Evolutionary conservation across 495 filamentous ascomycete species (phyloP).

Genomic region (Bacidia gigantensis): DNA sequence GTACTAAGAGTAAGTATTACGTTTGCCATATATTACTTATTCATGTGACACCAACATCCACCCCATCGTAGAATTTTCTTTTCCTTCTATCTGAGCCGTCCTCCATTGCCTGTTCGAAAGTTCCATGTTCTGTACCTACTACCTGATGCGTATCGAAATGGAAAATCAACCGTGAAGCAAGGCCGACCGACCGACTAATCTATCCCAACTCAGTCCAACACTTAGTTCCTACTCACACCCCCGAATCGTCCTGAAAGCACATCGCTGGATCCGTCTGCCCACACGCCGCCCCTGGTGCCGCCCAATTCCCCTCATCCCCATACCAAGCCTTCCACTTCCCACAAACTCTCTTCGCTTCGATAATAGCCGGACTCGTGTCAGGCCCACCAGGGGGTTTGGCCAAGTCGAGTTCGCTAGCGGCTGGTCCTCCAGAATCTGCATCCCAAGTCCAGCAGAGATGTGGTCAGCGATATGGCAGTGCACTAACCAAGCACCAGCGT

Average conservation of each 20-base stretch:
- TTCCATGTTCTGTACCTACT: too few species aligned
- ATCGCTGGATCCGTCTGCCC: background rate
- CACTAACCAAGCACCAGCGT: constrained; percentile 42
- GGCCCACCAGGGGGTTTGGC: background rate
- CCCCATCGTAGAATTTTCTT: too few species aligned
- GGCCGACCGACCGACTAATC: too few species aligned
- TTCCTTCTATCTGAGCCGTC: too few species aligned
- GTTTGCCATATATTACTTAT: too few species aligned
- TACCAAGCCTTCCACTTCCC: constrained; percentile 2
- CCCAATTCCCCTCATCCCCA: constrained; percentile 2
- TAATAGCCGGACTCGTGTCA: background rate
- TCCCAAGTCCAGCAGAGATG: constrained; percentile 31
- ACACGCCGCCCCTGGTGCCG: background rate
- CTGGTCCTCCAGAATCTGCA: constrained; percentile 36
- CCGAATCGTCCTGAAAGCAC: constrained; percentile 6
- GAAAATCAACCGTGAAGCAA: too few species aligned
- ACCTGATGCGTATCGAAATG: too few species aligned
- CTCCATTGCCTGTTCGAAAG: too few species aligned
- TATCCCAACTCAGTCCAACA: too few species aligned
- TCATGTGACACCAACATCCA: too few species aligned
- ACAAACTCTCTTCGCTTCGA: background rate
- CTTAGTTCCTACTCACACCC: too few species aligned
- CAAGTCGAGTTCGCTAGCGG: background rate
- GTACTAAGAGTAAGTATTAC: too few species aligned
- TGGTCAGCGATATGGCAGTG: constrained; percentile 49